Percentiles rank a stretch among this genome's conserved stretches.
Conservation (phyloP, 169 alveolate genomes). For the Plasmodium gonderi region DNA sequence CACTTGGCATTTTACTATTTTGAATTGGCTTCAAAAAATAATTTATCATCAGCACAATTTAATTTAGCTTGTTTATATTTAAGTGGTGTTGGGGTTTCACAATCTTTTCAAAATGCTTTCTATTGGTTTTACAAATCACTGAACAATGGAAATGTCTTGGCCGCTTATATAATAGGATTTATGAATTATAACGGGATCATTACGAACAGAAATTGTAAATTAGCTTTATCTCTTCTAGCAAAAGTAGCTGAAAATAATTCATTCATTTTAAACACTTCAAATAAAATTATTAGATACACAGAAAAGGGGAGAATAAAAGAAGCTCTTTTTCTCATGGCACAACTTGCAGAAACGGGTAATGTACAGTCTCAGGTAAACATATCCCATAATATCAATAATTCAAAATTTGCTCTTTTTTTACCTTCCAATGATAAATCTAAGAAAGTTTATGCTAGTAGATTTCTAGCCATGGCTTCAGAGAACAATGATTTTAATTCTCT, state of each 20-base stretch:
- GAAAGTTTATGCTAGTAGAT: slow-evolving; percentile 67
- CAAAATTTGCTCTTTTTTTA: slow-evolving; percentile 23
- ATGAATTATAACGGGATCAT: slow-evolving; percentile 71
- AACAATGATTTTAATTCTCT: slow-evolving; percentile 34
- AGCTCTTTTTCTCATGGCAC: slow-evolving; percentile 58
- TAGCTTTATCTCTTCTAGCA: slow-evolving; percentile 49
- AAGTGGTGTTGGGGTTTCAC: slow-evolving; percentile 55
- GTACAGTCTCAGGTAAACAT: slow-evolving; percentile 42
- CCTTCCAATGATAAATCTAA: slow-evolving; percentile 44
- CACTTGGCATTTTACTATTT: slow-evolving; percentile 65
- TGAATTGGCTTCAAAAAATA: slow-evolving; percentile 55
- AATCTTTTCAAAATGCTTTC: slow-evolving; percentile 55
- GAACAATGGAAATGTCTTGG: slow-evolving; percentile 63
- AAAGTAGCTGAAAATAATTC: slow-evolving; percentile 64
- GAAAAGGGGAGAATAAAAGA: slow-evolving; percentile 68
- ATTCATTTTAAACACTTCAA: slow-evolving; percentile 40
- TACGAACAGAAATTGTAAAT: slow-evolving; percentile 28
- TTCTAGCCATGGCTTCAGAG: slow-evolving; percentile 70
- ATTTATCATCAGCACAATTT: slow-evolving; percentile 54
- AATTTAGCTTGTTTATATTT: slow-evolving; percentile 62
- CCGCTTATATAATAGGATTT: slow-evolving; percentile 51
- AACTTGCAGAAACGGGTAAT: slow-evolving; percentile 67
- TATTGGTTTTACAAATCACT: slow-evolving; percentile 59
- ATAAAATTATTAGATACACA: slow-evolving; percentile 52
- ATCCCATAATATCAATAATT: slow-evolving; percentile 9